phyloP scores from a whole-genome alignment of 305 asterid genomes.

The Fraxinus xanthoxyloides region DNA sequence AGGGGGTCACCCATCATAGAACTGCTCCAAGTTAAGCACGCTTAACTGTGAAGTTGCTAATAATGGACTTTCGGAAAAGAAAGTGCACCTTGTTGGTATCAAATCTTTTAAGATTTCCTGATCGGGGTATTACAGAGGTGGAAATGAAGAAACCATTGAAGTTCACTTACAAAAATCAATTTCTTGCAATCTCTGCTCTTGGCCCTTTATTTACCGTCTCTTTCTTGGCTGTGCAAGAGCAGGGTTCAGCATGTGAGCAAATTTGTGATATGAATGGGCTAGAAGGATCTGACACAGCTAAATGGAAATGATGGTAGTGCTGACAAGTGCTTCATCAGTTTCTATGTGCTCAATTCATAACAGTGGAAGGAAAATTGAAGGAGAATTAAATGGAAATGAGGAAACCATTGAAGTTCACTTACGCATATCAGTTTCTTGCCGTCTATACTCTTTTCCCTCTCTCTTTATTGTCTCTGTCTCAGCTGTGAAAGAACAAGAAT shows the following conservation, averaged over 20 bases:
- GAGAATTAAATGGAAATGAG: background rate
- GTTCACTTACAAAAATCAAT: background rate
- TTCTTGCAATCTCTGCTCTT: background rate
- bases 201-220: background rate
- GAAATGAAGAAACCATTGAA: background rate
- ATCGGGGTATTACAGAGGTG: too few relatives aligned
- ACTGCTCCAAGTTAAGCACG: too few relatives aligned
- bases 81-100: too few relatives aligned
- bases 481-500: background rate
- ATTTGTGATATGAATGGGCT: background rate
- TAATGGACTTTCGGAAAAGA: too few relatives aligned
- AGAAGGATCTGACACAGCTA: background rate
- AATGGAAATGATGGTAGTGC: background rate
- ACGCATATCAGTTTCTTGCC: background rate
- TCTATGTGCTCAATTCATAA: background rate
- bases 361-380: background rate
- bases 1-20: too few relatives aligned
- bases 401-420: background rate
- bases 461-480: background rate
- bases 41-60: too few relatives aligned
- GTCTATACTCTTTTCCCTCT: background rate
- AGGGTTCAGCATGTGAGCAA: background rate
- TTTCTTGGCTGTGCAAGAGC: background rate
- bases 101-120: too few relatives aligned
- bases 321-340: background rate